Percentiles rank a stretch among this genome's conserved stretches.
Evolutionary conservation across 345 rosid species (phyloP).

Genomic region (Hypericum androsaemum): DNA sequence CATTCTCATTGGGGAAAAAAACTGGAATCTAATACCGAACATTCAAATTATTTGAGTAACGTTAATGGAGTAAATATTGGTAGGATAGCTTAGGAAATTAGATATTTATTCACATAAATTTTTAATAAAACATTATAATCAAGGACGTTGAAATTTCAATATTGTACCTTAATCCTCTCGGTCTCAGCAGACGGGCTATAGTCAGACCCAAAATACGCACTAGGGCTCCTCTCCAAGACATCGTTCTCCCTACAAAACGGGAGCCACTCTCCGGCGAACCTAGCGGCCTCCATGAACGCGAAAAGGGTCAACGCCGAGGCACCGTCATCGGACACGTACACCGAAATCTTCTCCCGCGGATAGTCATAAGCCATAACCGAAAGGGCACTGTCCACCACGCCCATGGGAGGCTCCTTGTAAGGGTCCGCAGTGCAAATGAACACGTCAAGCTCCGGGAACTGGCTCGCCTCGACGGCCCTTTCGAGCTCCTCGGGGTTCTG

Average conservation of each 20-base stretch:
- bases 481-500: constrained; percentile 34
- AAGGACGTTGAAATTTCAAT: background rate
- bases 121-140: background rate
- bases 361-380: constrained; percentile 46
- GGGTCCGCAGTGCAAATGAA: constrained; percentile 45
- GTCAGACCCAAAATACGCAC: background rate
- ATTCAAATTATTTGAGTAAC: no score
- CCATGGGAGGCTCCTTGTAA: constrained; percentile 36
- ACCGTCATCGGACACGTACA: constrained; percentile 45
- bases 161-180: background rate
- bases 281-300: constrained; percentile 28
- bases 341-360: constrained; percentile 35
- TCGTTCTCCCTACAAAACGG: constrained; percentile 34
- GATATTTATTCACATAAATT: no score
- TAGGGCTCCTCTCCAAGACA: constrained; percentile 3
- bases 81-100: no score
- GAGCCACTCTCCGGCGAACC: constrained; percentile 36
- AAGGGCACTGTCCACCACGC: constrained; percentile 36
- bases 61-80: no score
- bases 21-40: no score
- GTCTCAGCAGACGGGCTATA: background rate
- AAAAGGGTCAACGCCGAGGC: constrained; percentile 28
- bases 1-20: no score
- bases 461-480: constrained; percentile 17
- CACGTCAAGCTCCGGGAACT: constrained; percentile 37